Percentiles rank a stretch among this genome's conserved stretches.
Conservation (phyloP, 2,329 filamentous ascomycete species). For the Ceratocystis destructans region DNA sequence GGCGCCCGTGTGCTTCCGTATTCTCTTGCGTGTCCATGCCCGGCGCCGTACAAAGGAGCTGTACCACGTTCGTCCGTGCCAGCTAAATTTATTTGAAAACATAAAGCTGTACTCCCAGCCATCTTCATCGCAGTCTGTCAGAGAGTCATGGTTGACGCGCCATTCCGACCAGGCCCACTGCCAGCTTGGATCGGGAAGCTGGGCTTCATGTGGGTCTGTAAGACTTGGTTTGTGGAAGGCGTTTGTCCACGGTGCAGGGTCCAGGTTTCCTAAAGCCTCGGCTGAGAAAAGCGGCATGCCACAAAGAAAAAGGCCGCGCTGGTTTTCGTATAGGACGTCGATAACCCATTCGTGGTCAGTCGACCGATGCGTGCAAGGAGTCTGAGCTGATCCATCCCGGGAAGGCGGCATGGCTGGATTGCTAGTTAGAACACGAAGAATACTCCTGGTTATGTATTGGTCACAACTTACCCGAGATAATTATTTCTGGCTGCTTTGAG, state of each 20-base stretch:
- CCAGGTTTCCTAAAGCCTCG: slow-evolving; percentile 70
- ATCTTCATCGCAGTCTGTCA: slow-evolving; percentile 58
- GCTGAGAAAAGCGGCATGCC: slow-evolving; percentile 81
- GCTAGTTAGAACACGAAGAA: neutral
- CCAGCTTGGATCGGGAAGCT: slow-evolving; percentile 91
- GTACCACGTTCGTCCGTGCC: slow-evolving; percentile 88
- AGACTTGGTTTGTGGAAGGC: slow-evolving; percentile 44
- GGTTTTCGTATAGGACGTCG: slow-evolving; percentile 90
- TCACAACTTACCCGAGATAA: neutral
- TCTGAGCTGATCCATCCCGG: neutral
- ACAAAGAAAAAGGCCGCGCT: slow-evolving; percentile 79
- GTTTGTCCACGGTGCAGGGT: slow-evolving; percentile 81
- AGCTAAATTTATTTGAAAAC: slow-evolving; percentile 60
- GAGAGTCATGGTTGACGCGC: slow-evolving; percentile 56
- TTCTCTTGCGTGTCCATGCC: slow-evolving; percentile 72
- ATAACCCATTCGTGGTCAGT: slow-evolving; percentile 44
- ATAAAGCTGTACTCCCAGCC: slow-evolving; percentile 96
- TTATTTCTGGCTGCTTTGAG: neutral
- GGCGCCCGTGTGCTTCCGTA: slow-evolving; percentile 41
- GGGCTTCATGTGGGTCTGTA: slow-evolving; percentile 65
- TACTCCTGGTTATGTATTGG: neutral
- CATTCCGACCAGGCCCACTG: slow-evolving; percentile 66
- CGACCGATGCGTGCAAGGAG: neutral
- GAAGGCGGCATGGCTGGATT: neutral
- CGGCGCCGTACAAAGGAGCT: slow-evolving; percentile 86